Evolutionary conservation across 2,329 filamentous ascomycete genomes (phyloP).

Genomic region (Ophiocordyceps camponoti-rufipedis): DNA sequence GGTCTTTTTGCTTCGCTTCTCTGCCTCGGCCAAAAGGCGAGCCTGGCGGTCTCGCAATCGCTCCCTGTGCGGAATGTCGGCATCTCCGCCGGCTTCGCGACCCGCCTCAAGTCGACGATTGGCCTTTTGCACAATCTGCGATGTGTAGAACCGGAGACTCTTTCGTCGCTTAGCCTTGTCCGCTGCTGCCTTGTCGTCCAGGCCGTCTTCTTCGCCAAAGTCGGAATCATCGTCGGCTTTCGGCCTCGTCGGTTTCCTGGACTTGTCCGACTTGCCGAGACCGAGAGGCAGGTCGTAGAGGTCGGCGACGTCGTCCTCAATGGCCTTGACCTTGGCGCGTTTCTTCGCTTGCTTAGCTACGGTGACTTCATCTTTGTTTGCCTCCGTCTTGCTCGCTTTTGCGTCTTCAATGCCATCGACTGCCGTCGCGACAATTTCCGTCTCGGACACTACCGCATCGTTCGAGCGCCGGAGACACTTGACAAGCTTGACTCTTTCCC

Average conservation of each 20-base stretch:
- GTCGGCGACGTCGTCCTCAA: slow-evolving; percentile 53
- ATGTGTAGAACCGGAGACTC: slow-evolving; percentile 91
- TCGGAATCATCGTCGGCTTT: slow-evolving; percentile 54
- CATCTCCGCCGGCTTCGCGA: slow-evolving; percentile 58
- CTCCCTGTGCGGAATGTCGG: slow-evolving; percentile 76
- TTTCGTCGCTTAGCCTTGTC: slow-evolving; percentile 86
- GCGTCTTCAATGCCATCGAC: background rate
- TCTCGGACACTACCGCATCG: slow-evolving; percentile 4
- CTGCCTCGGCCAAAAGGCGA: slow-evolving; percentile 74
- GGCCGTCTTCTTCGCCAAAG: slow-evolving; percentile 73
- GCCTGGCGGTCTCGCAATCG: slow-evolving; percentile 71
- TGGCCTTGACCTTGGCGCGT: slow-evolving; percentile 33
- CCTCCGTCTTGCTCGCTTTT: background rate
- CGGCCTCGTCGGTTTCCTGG: slow-evolving; percentile 16
- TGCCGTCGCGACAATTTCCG: background rate
- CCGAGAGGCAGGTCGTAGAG: slow-evolving; percentile 43
- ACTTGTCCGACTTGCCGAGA: slow-evolving; percentile 24
- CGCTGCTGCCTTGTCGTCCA: slow-evolving; percentile 61
- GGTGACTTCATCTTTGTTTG: slow-evolving; percentile 14
- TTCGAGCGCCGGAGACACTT: slow-evolving; percentile 24
- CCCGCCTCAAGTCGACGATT: slow-evolving; percentile 65
- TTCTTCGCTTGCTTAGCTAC: slow-evolving; percentile 22
- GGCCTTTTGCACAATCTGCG: slow-evolving; percentile 87
- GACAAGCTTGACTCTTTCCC: slow-evolving; percentile 57
- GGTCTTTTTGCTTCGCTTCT: slow-evolving; percentile 55